phyloP scores from a whole-genome alignment of 768 basidiomycete genomes.

The Tremella yokohamensis region DNA sequence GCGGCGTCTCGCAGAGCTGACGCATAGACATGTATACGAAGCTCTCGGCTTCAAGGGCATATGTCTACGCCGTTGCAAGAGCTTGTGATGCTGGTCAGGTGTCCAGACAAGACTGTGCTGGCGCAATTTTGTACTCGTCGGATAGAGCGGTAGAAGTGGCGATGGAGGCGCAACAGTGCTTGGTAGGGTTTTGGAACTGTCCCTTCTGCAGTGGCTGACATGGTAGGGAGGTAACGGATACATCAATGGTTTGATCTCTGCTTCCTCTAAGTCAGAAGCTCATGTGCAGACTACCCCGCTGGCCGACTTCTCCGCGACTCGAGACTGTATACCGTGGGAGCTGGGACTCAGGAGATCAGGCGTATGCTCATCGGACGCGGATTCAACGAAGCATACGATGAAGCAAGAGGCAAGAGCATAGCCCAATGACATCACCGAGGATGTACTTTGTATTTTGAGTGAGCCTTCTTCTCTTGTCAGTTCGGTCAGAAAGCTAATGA shows the following conservation, averaged over 20 bases:
- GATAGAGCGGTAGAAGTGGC: constrained; percentile 89
- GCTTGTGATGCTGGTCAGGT: constrained; percentile 65
- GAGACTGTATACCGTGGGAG: constrained; percentile 85
- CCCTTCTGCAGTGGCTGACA: constrained; percentile 1
- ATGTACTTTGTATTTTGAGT: no score
- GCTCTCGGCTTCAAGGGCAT: constrained; percentile 78
- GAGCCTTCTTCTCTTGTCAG: no score
- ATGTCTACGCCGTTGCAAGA: constrained; percentile 87
- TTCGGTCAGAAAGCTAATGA: no score
- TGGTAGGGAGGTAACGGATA: constrained; percentile 77
- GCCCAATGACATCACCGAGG: constrained; percentile 17
- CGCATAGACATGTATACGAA: constrained; percentile 89
- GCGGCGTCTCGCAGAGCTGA: neutral
- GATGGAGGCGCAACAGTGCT: constrained; percentile 84
- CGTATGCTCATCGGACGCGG: constrained; percentile 91
- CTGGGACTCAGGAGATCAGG: constrained; percentile 94
- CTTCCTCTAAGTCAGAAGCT: neutral
- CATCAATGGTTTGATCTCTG: constrained; percentile 67
- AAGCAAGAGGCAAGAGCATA: constrained; percentile 32
- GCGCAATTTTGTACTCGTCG: constrained; percentile 87
- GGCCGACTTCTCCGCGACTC: constrained; percentile 84
- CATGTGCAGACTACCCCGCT: constrained; percentile 72
- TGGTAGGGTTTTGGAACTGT: constrained; percentile 54
- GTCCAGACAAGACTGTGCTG: constrained; percentile 73
- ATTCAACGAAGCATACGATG: constrained; percentile 62